Evolutionary conservation across 495 filamentous ascomycete species (phyloP), one percentile per base, ranked within the genome.

Genomic region (Penicillium cataractarum): DNA sequence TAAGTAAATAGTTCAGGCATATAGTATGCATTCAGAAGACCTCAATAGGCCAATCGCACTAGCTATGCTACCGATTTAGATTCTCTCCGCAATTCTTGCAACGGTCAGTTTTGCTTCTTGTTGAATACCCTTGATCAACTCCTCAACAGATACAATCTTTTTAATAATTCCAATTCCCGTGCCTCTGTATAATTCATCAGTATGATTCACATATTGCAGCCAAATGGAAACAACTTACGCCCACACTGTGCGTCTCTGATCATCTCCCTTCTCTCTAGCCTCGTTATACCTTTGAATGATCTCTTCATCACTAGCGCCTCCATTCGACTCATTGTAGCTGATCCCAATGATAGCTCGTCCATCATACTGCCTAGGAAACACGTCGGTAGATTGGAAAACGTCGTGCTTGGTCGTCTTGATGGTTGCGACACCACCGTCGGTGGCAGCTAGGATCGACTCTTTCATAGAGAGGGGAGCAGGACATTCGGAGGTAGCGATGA

Each of bases 351-450:
- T 58, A 57, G 71, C 71, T 48, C 71, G 56, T 0, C 71, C 71
- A 31, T 73, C 71, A 54, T 73, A 73, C 33, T 63, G 65, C n/a
- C 57, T 39, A 12, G 71, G 71, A 37, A 68, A 73, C 15, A 73
- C 40, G 62, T 73, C 71, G 4, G 65, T 71, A 26, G 61, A 71
- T 37, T 73, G 63, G 46, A 67, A 69, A 3, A 68, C 42, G 29
- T 71, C 65, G 57, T 68, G 68, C n/a, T 26, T 58, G 2, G 37
- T 56, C 17, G 68, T 67, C 44, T 71, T 73, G 26, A 69, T 33
- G 6, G 71, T 73, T 10, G 71, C 66, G 21, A 65, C 27, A 22
- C 55, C 71, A 4, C 71, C 68, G 33, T 73, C 71, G 8, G 26
- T 58, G 12, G 59, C 52, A n/a, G 63, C 63, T 10, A 73, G 21